Conservation (phyloP, 176 grass and related monocot species). For the Rhynchospora tenuis region DNA sequence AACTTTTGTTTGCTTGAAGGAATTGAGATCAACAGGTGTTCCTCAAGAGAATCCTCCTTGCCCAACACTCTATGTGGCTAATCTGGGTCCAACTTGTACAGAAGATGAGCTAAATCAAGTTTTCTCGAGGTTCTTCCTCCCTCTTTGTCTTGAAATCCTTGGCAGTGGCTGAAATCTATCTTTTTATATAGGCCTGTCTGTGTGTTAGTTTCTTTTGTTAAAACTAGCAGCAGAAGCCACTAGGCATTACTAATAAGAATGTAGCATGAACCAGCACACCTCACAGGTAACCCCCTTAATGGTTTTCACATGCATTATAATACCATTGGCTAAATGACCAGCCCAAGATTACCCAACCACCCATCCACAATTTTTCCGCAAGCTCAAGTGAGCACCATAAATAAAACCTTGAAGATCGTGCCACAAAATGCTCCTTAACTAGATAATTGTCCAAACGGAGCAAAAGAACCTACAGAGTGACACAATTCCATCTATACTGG, state of each 20-base stretch:
- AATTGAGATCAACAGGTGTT: slow-evolving; percentile 38
- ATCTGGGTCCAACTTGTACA: slow-evolving; percentile 68
- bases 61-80: slow-evolving; percentile 85
- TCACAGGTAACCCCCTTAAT: not conserved
- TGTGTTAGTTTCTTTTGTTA: not conserved
- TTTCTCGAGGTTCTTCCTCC: slow-evolving; percentile 58
- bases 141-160: not conserved
- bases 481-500: not conserved
- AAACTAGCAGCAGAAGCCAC: not conserved
- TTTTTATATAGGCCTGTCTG: not conserved
- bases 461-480: not conserved
- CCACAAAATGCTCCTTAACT: not conserved
- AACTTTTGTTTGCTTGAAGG: slow-evolving; percentile 32
- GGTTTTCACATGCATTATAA: not conserved
- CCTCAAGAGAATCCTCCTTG: slow-evolving; percentile 76
- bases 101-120: slow-evolving; percentile 73
- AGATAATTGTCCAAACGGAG: not conserved
- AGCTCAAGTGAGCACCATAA: not conserved
- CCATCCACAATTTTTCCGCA: not conserved
- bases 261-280: not conserved
- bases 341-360: not conserved
- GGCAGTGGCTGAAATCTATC: not conserved
- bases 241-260: not conserved
- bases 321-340: not conserved
- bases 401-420: not conserved